These are phyloP conservation scores for Candolleomyces aberdarensis DNA, from an alignment of 768 basidiomycete species.

Conservation along the genomic window DNA sequence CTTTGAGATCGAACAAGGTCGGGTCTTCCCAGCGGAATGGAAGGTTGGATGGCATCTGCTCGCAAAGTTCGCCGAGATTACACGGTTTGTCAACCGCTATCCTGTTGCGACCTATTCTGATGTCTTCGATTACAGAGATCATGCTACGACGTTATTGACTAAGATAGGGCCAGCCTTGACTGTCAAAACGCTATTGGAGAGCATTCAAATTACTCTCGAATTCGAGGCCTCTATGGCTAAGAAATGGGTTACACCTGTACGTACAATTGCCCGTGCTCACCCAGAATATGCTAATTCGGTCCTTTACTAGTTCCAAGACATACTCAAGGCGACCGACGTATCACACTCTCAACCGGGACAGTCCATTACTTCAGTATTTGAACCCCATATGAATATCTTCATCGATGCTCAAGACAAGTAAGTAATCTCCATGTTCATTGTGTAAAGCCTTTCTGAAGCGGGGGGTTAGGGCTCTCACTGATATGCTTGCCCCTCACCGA, in stretches of 20 bases:
- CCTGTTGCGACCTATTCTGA: neutral
- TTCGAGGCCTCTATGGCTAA: slow-evolving; percentile 81
- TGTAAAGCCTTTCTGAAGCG: neutral
- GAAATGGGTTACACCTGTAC: slow-evolving; percentile 77
- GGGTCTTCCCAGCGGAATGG: slow-evolving; percentile 86
- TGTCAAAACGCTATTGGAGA: slow-evolving; percentile 80
- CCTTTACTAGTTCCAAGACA: slow-evolving; percentile 54
- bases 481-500: slow-evolving; percentile 87
- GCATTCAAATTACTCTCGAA: slow-evolving; percentile 81
- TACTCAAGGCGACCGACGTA: slow-evolving; percentile 52
- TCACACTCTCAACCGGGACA: slow-evolving; percentile 52
- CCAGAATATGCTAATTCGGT: slow-evolving; percentile 28
- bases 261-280: slow-evolving; percentile 9
- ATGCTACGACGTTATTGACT: slow-evolving; percentile 75
- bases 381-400: slow-evolving; percentile 88
- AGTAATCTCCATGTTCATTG: neutral
- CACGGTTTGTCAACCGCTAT: slow-evolving; percentile 53
- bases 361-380: slow-evolving; percentile 86
- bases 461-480: slow-evolving; percentile 66
- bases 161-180: slow-evolving; percentile 72
- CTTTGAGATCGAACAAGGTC: slow-evolving; percentile 84
- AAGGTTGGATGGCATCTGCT: slow-evolving; percentile 78
- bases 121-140: slow-evolving; percentile 53
- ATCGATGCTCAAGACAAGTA: slow-evolving; percentile 96
- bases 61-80: slow-evolving; percentile 87